Conservation (phyloP, 208 protist species). For the Trypanosoma rangeli region DNA sequence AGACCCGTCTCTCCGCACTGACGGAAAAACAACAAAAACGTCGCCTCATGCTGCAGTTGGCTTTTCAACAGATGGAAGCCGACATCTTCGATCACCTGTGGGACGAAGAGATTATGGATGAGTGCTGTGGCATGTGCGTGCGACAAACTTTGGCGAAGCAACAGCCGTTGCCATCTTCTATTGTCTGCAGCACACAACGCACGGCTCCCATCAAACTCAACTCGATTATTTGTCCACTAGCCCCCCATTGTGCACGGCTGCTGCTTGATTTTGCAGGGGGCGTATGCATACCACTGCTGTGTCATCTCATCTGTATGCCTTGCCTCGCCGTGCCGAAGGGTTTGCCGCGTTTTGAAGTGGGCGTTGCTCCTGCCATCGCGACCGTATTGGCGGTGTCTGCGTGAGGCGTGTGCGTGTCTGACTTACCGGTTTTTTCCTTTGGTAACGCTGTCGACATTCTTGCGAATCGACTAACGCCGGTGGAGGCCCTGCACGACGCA, state of each 20-base stretch:
- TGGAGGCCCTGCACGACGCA: conserved; percentile 41
- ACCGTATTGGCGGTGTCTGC: conserved; percentile 44
- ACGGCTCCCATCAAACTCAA: background rate
- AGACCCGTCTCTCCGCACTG: conserved; percentile 31
- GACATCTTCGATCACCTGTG: conserved; percentile 48
- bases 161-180: conserved; percentile 36
- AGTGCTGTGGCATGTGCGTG: conserved; percentile 51
- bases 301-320: conserved; percentile 57
- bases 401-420: conserved; percentile 30
- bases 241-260: conserved; percentile 42
- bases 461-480: conserved; percentile 51
- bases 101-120: conserved; percentile 50
- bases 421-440: conserved; percentile 56
- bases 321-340: conserved; percentile 42
- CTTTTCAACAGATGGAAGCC: conserved; percentile 36
- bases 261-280: conserved; percentile 46
- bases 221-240: conserved; percentile 36
- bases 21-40: conserved; percentile 22
- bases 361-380: conserved; percentile 64
- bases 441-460: conserved; percentile 46
- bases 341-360: conserved; percentile 59
- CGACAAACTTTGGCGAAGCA: conserved; percentile 46
- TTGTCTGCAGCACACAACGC: background rate
- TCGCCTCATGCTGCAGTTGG: conserved; percentile 21
- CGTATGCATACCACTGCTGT: conserved; percentile 56